Conservation (phyloP, 2,329 filamentous ascomycete genomes). For the Cladosporium sp. region DNA sequence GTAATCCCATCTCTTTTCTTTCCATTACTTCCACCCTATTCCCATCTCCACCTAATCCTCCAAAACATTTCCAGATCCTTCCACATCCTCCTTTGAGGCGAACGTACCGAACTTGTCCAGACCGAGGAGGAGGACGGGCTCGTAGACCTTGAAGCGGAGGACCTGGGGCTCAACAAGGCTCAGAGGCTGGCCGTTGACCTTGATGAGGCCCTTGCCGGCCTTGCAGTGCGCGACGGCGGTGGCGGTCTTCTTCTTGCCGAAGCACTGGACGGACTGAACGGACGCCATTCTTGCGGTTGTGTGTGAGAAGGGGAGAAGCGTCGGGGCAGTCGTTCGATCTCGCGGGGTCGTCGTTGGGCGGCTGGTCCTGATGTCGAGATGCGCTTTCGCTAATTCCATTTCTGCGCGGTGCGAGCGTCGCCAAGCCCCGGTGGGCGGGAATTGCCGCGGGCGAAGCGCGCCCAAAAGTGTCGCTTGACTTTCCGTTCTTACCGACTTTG, state of each 20-base stretch:
- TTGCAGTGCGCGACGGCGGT: slow-evolving; percentile 88
- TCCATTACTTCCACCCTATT: background rate
- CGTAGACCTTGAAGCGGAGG: slow-evolving; percentile 99
- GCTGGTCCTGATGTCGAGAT: slow-evolving; percentile 4
- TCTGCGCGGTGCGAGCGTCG: background rate
- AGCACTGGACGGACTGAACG: slow-evolving; percentile 68
- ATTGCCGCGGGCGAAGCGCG: background rate
- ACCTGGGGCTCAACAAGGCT: slow-evolving; percentile 91
- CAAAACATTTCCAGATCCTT: background rate
- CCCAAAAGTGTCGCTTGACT: too few relatives aligned
- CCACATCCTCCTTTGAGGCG: background rate
- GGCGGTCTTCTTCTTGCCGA: slow-evolving; percentile 75
- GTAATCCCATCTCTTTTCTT: background rate
- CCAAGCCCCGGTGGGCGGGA: background rate
- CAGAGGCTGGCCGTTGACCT: slow-evolving; percentile 97
- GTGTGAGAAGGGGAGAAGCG: background rate
- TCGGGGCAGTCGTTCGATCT: slow-evolving; percentile 5
- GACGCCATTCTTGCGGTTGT: slow-evolving; percentile 56
- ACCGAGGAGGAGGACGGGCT: slow-evolving; percentile 93
- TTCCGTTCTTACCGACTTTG: too few relatives aligned
- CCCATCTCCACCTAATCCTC: slow-evolving; percentile 1
- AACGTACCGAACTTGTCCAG: slow-evolving; percentile 81
- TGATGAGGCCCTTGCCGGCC: slow-evolving; percentile 86
- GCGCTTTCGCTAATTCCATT: background rate
- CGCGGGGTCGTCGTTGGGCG: slow-evolving; percentile 11